Base-by-base conservation (phyloP, 768 basidiomycete species). In the Auricularia sp. region DNA sequence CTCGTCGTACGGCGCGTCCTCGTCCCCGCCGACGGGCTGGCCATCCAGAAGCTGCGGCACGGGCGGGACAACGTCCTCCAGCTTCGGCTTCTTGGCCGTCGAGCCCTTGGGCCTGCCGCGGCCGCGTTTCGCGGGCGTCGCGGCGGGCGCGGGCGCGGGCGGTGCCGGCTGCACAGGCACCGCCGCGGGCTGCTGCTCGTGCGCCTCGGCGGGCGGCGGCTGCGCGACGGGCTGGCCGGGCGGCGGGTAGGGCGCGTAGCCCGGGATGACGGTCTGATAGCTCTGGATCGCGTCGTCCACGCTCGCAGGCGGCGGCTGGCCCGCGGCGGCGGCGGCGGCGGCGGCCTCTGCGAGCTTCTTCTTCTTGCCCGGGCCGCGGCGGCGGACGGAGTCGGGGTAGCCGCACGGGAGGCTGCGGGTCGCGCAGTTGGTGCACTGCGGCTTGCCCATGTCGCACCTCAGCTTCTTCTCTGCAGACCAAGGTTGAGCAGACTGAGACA, bases 321-420 rank as follows among this genome's bases (percentile, higher is more conserved):
- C 47, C 18, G 47, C 18, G 5, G 21, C 47, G 47, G 47, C 47
- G 47, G 47, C 14, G 18, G 47, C 47, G 47, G 47, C 56, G 24
- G 56, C 56, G 29, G 56, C 56, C 34, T 59, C 56, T 7, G 24
- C 34, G 24, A 10, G 24, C 34, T 59, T 59, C 34, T 59, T 83
- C 54, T 86, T 85, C 76, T 87, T 90, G 34, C 89, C 89, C 65
- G 89, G 88, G 1, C 90, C 90, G 61, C 90, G 82, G 37, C 89
- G 83, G 71, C 82, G 75, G 10, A 77, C 76, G 29, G 78, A 73
- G 24, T 77, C 75, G 61, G 80, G 81, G 73, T 88, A 89, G 65
- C 71, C 74, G 71, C 88, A 89, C 36, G 73, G 69, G 64, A 78
- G 74, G 61, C 76, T 76, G 45, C 87, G 85, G 37, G 79, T 79